A percentile compares a stretch with the other conserved stretches of the same genome.
These are phyloP conservation scores for Perilla frutescens DNA, from an alignment of 257 asterid genomes.

Conservation along the genomic window DNA sequence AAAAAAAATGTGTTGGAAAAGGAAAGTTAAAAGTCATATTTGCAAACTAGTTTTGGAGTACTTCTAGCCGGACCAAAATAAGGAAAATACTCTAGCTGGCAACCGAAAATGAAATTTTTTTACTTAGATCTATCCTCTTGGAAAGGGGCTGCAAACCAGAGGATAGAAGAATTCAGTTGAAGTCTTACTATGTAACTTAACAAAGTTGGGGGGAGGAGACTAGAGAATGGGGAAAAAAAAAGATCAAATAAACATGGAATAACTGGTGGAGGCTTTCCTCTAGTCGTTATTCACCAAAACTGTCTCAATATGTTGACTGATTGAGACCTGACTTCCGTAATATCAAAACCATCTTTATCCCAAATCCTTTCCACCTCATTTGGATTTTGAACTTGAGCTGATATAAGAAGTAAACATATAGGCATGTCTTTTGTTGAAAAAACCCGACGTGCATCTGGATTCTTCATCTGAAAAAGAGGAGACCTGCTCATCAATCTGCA, in stretches of 20 bases:
- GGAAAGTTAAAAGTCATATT: slow-evolving; percentile 13
- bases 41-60: slow-evolving; percentile 14
- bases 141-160: slow-evolving; percentile 25
- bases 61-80: slow-evolving; percentile 21
- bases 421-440: slow-evolving; percentile 37
- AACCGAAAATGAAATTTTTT: slow-evolving; percentile 16
- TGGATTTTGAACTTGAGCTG: slow-evolving; percentile 35
- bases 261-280: slow-evolving; percentile 29
- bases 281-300: slow-evolving; percentile 28
- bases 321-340: slow-evolving; percentile 22
- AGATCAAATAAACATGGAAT: slow-evolving; percentile 26
- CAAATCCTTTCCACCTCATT: slow-evolving; percentile 28
- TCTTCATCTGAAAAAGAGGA: slow-evolving; percentile 35
- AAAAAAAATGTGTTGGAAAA: neutral
- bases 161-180: slow-evolving; percentile 12
- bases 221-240: slow-evolving; percentile 21
- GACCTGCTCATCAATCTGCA: slow-evolving; percentile 61
- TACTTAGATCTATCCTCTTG: slow-evolving; percentile 30
- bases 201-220: neutral
- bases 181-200: slow-evolving; percentile 6
- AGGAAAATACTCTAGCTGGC: slow-evolving; percentile 1
- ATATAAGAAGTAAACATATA: slow-evolving; percentile 32
- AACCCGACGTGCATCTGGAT: slow-evolving; percentile 33
- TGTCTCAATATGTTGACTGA: slow-evolving; percentile 26
- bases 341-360: slow-evolving; percentile 12